Percentiles rank a stretch among this genome's conserved stretches.
phyloP scores from a whole-genome alignment of 768 basidiomycete genomes.

The Russula vinacea region DNA sequence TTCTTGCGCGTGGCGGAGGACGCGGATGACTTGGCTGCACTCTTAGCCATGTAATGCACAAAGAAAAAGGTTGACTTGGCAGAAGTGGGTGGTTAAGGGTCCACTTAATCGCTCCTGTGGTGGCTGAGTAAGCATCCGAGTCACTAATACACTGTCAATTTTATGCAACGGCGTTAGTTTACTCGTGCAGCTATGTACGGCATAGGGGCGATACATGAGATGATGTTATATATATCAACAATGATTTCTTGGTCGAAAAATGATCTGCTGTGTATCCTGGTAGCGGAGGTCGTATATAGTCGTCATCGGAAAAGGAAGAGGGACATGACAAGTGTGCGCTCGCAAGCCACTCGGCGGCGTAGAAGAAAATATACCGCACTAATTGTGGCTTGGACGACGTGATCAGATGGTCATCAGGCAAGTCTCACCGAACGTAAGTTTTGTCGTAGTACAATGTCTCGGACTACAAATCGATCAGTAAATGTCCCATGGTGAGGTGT shows the following conservation, averaged over 20 bases:
- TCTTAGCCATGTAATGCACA: conserved; percentile 43
- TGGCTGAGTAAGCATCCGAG: conserved; percentile 23
- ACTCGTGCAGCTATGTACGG: conserved; percentile 14
- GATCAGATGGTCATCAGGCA: conserved; percentile 10
- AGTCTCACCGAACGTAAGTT: conserved; percentile 27
- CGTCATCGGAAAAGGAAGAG: neutral
- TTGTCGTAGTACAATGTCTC: conserved; percentile 30
- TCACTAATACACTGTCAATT: neutral
- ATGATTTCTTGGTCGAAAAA: neutral
- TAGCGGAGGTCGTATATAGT: conserved; percentile 3
- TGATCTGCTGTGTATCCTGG: neutral
- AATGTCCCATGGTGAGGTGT: conserved; percentile 3
- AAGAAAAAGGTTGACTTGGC: neutral
- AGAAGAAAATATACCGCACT: neutral
- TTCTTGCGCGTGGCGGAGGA: conserved; percentile 88
- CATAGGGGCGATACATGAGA: conserved; percentile 4
- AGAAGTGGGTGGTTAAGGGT: neutral
- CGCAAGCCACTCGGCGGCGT: neutral
- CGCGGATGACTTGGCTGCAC: conserved; percentile 67
- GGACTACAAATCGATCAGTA: conserved; percentile 25
- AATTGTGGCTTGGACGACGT: neutral
- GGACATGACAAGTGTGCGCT: neutral
- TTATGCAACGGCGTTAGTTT: neutral
- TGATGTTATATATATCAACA: conserved; percentile 13
- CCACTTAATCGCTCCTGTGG: neutral